Evolutionary conservation across 331 rosid species (phyloP).

Genomic region (Pyrus hybrid): DNA sequence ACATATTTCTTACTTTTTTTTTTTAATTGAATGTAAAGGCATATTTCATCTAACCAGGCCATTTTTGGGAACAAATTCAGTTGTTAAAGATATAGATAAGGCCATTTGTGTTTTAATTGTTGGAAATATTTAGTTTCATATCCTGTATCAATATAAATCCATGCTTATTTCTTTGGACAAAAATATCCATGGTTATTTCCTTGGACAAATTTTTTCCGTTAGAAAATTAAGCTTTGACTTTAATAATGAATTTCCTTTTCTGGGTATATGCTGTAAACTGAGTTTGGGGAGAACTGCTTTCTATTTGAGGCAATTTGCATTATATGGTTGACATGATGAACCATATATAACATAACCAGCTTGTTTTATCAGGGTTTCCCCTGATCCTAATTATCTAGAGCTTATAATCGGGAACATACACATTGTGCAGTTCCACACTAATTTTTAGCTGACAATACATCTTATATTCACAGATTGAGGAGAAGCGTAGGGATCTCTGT

Average conservation of each 20-base stretch:
- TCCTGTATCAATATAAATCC: not conserved
- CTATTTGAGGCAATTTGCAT: not conserved
- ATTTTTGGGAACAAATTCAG: not conserved
- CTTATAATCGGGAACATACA: not conserved
- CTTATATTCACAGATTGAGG: constrained; percentile 66
- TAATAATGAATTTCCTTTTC: not conserved
- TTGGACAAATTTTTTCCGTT: not conserved
- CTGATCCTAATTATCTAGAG: not conserved
- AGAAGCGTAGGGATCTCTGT: constrained; percentile 94
- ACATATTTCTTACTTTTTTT: not conserved
- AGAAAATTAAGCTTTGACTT: too few relatives aligned
- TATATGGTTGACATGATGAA: not conserved
- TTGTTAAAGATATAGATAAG: not conserved
- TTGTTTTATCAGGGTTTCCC: not conserved
- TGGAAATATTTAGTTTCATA: not conserved
- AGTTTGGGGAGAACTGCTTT: not conserved
- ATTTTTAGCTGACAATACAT: constrained; percentile 12
- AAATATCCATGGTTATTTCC: not conserved
- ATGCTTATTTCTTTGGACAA: not conserved
- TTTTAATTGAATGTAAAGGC: not conserved
- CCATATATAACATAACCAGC: not conserved
- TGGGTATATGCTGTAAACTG: not conserved
- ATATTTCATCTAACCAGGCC: not conserved
- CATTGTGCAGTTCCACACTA: not conserved
- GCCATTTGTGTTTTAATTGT: not conserved